phyloP scores from a whole-genome alignment of 345 rosid genomes.

The Trapa incisa region DNA sequence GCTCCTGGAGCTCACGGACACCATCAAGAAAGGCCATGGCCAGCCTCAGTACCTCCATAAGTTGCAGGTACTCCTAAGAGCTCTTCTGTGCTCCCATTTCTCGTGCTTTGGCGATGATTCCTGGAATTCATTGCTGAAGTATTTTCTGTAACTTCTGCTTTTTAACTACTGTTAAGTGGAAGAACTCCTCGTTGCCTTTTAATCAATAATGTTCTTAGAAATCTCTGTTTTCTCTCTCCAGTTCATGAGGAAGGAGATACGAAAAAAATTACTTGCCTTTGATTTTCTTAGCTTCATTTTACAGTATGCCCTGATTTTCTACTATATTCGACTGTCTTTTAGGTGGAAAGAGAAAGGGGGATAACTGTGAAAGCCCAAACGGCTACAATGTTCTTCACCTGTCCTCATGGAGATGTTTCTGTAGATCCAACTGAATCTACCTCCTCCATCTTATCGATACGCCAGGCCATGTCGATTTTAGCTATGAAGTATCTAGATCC shows the following conservation, averaged over 20 bases:
- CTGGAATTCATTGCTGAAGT: too few species aligned
- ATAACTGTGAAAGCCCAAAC: constrained; percentile 97
- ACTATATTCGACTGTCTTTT: constrained; percentile 1
- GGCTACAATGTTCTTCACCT: constrained; percentile 77
- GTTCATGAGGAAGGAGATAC: not conserved
- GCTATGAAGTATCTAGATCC: constrained; percentile 96
- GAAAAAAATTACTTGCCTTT: too few species aligned
- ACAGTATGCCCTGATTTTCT: not conserved
- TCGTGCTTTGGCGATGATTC: not conserved
- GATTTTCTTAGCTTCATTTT: too few species aligned
- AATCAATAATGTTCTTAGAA: too few species aligned
- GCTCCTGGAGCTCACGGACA: constrained; percentile 94
- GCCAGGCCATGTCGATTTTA: constrained; percentile 97
- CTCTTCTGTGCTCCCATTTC: not conserved
- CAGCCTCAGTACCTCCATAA: constrained; percentile 98
- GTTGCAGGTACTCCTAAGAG: constrained; percentile 40
- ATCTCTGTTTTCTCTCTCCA: too few species aligned
- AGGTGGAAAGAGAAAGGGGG: constrained; percentile 99
- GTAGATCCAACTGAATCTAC: constrained; percentile 26
- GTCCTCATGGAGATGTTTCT: constrained; percentile 14
- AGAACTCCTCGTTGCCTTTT: too few species aligned
- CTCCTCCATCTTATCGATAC: constrained; percentile 81
- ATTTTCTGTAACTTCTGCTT: too few species aligned
- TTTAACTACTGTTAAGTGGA: too few species aligned
- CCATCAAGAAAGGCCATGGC: constrained; percentile 83